Evolutionary conservation across 768 basidiomycete species (phyloP), one percentile per base, ranked within the genome.

Genomic region (Infundibulicybe gibba): DNA sequence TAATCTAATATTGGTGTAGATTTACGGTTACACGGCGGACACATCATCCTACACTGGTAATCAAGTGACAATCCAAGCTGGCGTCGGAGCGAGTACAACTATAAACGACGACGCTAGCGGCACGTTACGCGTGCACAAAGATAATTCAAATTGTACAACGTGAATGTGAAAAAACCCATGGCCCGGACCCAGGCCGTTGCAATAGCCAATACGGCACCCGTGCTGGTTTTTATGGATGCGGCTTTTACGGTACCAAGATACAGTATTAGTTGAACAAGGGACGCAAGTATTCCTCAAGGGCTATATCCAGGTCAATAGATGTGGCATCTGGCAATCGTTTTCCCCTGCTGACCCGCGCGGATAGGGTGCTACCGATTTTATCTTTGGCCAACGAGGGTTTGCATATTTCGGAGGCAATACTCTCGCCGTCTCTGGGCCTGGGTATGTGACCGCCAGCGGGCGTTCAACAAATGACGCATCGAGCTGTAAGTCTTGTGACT

Each of bases 391-490:
- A 31, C 31, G 40, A 34, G 72, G 70, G 4, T 59, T 61, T 35
- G 75, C 74, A 1, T 78, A 71, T 58, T 78, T 78, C 44, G 72
- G 71, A 13, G 68, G 70, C 1, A 77, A 75, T 48, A 77, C 74
- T 0, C 74, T 79, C 20, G 75, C 64, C 0, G 67, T 74, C 6
- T 66, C 63, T 5, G 74, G 63, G 33, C 57, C 65, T 32, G 78
- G 77, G 5, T 75, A 56, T 40, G 63, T 79, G 20, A 78, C 76
- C 4, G 77, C 78, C 2, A 74, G 64, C 43, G 78, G 78, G 8
- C 69, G 77, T n/a, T 54, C 65, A 46, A 67, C 73, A 1, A 61
- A 72, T 41, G 75, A 79, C 53, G 52, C 48, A 21, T 69, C 68
- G 10, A 75, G 74, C 40, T 77, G 77, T 77, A 49, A 58, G 72